Conservation (phyloP, 768 basidiomycete species). For the Lactarius sp. region DNA sequence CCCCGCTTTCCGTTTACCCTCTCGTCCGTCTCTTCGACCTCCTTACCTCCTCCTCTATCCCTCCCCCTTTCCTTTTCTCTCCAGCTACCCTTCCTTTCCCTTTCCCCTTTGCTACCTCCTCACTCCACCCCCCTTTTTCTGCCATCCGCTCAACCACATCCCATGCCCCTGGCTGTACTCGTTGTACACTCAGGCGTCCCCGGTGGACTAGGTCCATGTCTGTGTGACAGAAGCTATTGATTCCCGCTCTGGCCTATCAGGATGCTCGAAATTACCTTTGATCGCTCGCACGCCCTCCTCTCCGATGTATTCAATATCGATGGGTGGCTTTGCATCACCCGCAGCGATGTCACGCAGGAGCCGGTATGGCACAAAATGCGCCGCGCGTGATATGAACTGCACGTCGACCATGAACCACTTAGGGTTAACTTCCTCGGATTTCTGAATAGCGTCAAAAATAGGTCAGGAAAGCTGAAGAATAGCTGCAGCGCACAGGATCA, state of each 20-base stretch:
- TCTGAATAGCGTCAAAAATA: constrained; percentile 41
- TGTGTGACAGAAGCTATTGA: constrained; percentile 28
- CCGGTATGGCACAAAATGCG: constrained; percentile 72
- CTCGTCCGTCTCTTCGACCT: background rate
- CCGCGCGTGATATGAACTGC: constrained; percentile 57
- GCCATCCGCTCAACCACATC: constrained; percentile 55
- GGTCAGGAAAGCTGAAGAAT: background rate
- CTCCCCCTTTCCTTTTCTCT: background rate
- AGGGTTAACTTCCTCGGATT: constrained; percentile 69
- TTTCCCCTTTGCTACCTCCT: constrained; percentile 19
- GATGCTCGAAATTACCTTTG: constrained; percentile 42
- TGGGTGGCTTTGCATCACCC: constrained; percentile 37
- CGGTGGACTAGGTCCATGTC: constrained; percentile 77
- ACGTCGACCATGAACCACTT: constrained; percentile 94
- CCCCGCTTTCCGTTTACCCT: background rate
- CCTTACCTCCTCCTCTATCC: background rate
- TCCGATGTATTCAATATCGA: constrained; percentile 62
- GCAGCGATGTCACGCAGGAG: constrained; percentile 63
- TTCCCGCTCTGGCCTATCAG: background rate
- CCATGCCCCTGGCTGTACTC: constrained; percentile 64
- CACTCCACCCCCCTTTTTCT: constrained; percentile 75
- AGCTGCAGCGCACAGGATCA: constrained; percentile 49
- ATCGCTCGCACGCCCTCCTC: constrained; percentile 56
- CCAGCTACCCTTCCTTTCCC: background rate
- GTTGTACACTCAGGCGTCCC: constrained; percentile 85